phyloP scores from a whole-genome alignment of 1,284 basidiomycete genomes.

The Lentinus polychrous region DNA sequence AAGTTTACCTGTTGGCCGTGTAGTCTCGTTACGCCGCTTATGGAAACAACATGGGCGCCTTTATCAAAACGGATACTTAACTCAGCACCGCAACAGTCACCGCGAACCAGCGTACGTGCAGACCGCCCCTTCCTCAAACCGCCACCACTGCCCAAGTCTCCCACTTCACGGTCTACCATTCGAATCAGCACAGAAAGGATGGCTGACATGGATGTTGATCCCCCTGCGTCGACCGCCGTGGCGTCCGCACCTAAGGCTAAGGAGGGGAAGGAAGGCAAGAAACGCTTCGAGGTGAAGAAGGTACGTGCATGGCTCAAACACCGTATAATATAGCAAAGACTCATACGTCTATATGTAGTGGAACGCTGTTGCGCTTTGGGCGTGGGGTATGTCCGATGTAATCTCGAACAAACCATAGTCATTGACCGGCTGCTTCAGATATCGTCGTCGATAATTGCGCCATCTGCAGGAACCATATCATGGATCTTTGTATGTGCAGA shows the following conservation, averaged over 20 bases:
- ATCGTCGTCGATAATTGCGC: constrained; percentile 96
- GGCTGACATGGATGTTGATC: constrained; percentile 81
- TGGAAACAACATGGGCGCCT: too few species aligned
- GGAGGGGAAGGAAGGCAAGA: constrained; percentile 52
- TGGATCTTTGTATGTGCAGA: constrained; percentile 83
- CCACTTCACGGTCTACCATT: not conserved
- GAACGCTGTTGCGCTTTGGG: constrained; percentile 95
- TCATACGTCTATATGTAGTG: constrained; percentile 50
- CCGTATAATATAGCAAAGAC: not conserved
- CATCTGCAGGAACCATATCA: constrained; percentile 96
- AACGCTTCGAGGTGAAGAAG: constrained; percentile 94
- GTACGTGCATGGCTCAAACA: constrained; percentile 33
- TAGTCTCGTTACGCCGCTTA: too few species aligned
- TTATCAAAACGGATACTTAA: too few species aligned
- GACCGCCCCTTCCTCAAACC: not conserved
- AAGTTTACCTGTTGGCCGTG: too few species aligned
- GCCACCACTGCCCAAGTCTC: not conserved
- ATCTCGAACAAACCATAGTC: not conserved
- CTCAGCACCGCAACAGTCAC: constrained; percentile 1
- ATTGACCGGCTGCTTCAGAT: constrained; percentile 40
- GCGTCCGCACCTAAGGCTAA: constrained; percentile 36
- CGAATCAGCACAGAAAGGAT: constrained; percentile 26
- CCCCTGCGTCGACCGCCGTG: constrained; percentile 31
- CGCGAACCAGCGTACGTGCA: not conserved
- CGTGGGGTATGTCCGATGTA: constrained; percentile 68